Base-by-base conservation (phyloP, 495 filamentous ascomycete species). In the Collariella sp. region DNA sequence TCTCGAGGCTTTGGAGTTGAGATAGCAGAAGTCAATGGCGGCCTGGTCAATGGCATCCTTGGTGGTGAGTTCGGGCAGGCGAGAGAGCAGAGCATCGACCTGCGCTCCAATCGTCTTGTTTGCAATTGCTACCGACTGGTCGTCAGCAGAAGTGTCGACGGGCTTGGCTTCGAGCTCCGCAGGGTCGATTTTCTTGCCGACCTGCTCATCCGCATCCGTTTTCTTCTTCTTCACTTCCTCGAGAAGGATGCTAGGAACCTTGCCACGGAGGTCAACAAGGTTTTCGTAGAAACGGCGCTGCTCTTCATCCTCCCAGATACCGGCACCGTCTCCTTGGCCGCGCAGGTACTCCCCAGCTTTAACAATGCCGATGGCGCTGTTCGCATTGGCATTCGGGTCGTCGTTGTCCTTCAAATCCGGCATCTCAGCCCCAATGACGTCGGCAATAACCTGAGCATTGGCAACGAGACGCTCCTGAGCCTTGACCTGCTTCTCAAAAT, bases 271-370 rank as follows among this genome's bases (percentile, higher is more conserved):
- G 67, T 99, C 93, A 16, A 93, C 84, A 5, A 97, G 73, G 62
- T 95, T 96, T 70, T 99, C 93, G 67, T 99, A 97, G 67, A 97
- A 99, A 33, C 93, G 86, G 50, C 94, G 79, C 67, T 99, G 91
- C 40, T 99, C 93, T 62, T 97, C 93, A 60, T 99, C 93, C 72
- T 97, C 94, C 93, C 93, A 99, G 60, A 97, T 96, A 1, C 93
- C 93, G n/a, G 89, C 79, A 7, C 91, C 91, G 55, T 96, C 93
- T 5, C 84, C 84, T 62, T 93, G 87, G 19, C 88, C 88, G 31
- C 89, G 86, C 9, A 96, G 76, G 62, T 95, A 96, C 57, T 99
- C 94, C 1, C 89, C 88, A 26, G 90, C 86, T 67, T 95, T 94
- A 56, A 97, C 85, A 46, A 99, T 82, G 18, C 93, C 95, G 60